Evolutionary conservation across 371 early-diverging fungal genomes (phyloP).

Genomic region (Lichtheimia ramosa): DNA sequence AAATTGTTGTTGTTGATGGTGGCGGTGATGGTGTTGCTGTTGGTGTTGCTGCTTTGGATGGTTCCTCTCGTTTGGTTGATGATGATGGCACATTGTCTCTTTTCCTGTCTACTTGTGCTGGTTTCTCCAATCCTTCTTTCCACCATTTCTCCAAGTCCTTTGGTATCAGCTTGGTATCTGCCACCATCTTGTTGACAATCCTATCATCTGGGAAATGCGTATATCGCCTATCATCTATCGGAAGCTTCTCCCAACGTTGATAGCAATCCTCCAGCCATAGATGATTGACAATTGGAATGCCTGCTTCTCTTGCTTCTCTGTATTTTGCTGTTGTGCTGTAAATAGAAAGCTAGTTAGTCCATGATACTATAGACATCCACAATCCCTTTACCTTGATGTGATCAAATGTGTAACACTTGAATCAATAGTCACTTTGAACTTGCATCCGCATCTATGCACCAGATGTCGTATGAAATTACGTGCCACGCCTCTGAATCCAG

Average conservation of each 20-base stretch:
- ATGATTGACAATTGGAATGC: constrained; percentile 79
- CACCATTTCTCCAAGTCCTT: constrained; percentile 25
- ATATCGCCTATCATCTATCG: constrained; percentile 57
- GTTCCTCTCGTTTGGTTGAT: too few relatives aligned
- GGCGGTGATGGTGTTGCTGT: too few relatives aligned
- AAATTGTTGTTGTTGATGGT: background rate
- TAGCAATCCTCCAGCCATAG: constrained; percentile 85
- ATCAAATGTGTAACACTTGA: background rate
- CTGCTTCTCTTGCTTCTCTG: constrained; percentile 56
- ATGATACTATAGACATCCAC: background rate
- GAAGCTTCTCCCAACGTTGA: constrained; percentile 54
- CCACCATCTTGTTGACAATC: constrained; percentile 28
- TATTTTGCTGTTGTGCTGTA: constrained; percentile 64
- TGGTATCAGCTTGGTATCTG: constrained; percentile 17
- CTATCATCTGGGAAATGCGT: constrained; percentile 44
- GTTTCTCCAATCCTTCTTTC: constrained; percentile 16
- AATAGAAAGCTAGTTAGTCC: background rate
- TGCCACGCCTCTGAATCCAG: constrained; percentile 68
- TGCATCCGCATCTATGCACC: constrained; percentile 50
- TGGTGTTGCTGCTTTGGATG: too few relatives aligned
- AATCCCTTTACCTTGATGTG: background rate
- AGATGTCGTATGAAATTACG: constrained; percentile 72
- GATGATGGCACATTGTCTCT: too few relatives aligned
- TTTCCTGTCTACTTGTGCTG: background rate
- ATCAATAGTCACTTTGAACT: background rate